phyloP scores from a whole-genome alignment of 768 basidiomycete genomes.

The Gloeostereum incarnatum region DNA sequence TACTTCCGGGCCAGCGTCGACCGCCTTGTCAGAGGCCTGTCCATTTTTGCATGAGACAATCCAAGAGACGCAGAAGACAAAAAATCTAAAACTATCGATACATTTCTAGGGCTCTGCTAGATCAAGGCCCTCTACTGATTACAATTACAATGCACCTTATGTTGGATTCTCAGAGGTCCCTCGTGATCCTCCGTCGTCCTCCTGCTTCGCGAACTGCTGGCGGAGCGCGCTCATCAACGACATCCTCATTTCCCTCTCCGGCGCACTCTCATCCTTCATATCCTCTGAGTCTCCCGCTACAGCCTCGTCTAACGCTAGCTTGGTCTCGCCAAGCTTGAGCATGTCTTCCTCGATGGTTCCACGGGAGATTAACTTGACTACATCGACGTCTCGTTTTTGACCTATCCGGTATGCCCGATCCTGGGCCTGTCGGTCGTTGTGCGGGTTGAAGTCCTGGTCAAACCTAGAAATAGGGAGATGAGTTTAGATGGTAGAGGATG shows the following conservation, averaged over 20 bases:
- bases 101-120: no score
- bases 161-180: not conserved
- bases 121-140: no score
- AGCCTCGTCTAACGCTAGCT: slow-evolving; percentile 87
- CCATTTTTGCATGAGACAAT: slow-evolving; percentile 23
- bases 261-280: slow-evolving; percentile 49
- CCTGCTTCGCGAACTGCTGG: slow-evolving; percentile 67
- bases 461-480: slow-evolving; percentile 41
- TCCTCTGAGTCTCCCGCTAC: slow-evolving; percentile 67
- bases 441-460: slow-evolving; percentile 97
- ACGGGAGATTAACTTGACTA: slow-evolving; percentile 86
- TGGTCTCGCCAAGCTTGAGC: slow-evolving; percentile 80
- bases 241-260: slow-evolving; percentile 77
- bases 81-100: not conserved
- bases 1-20: slow-evolving; percentile 79
- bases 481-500: not conserved
- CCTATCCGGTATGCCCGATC: slow-evolving; percentile 97
- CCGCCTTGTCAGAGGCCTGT: slow-evolving; percentile 56
- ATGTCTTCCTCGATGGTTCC: slow-evolving; percentile 98
- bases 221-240: slow-evolving; percentile 80
- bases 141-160: slow-evolving; percentile 6
- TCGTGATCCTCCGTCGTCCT: slow-evolving; percentile 11
- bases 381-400: slow-evolving; percentile 89
- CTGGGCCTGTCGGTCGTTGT: slow-evolving; percentile 96
- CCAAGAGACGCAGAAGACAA: slow-evolving; percentile 8